Evolutionary conservation across 2,329 filamentous ascomycete genomes (phyloP).

Genomic region (Sphaerulina musiva): DNA sequence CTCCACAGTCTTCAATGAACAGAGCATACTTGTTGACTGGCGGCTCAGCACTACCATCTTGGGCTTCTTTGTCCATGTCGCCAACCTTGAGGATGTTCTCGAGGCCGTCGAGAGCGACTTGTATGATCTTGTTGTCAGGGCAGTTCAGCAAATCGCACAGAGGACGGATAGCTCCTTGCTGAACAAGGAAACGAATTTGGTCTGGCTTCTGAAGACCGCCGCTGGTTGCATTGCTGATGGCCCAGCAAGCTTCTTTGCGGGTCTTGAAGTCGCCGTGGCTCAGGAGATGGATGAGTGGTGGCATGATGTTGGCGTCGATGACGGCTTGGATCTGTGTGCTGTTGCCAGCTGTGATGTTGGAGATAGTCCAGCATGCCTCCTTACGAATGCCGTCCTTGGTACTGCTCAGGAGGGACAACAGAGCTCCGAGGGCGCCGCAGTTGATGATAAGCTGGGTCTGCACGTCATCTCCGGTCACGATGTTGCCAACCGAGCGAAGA

Average conservation of each 20-base stretch:
- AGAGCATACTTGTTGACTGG: conserved; percentile 93
- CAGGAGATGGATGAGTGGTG: conserved; percentile 88
- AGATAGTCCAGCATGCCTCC: conserved; percentile 99
- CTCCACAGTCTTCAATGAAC: conserved; percentile 96
- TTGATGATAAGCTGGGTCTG: conserved; percentile 99
- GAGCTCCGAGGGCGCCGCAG: conserved; percentile 83
- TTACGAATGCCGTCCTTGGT: conserved; percentile 98
- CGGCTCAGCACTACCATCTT: conserved; percentile 61
- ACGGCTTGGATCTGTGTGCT: conserved; percentile 96
- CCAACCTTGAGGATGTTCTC: conserved; percentile 99
- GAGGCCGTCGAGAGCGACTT: conserved; percentile 91
- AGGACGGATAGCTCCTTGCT: conserved; percentile 92
- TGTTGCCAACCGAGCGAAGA: conserved; percentile 94
- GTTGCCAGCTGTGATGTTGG: conserved; percentile 97
- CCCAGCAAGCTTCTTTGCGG: conserved; percentile 98
- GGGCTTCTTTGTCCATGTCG: conserved; percentile 92
- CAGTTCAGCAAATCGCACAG: conserved; percentile 90
- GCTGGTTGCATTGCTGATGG: conserved; percentile 96
- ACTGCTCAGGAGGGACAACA: conserved; percentile 89
- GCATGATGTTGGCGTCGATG: conserved; percentile 93
- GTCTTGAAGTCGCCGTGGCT: conserved; percentile 98
- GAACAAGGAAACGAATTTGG: conserved; percentile 91
- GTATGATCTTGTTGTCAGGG: conserved; percentile 99
- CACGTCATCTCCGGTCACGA: conserved; percentile 95
- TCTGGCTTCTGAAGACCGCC: conserved; percentile 97